Conservation (phyloP, 345 rosid species). For the Syzygium grande region DNA sequence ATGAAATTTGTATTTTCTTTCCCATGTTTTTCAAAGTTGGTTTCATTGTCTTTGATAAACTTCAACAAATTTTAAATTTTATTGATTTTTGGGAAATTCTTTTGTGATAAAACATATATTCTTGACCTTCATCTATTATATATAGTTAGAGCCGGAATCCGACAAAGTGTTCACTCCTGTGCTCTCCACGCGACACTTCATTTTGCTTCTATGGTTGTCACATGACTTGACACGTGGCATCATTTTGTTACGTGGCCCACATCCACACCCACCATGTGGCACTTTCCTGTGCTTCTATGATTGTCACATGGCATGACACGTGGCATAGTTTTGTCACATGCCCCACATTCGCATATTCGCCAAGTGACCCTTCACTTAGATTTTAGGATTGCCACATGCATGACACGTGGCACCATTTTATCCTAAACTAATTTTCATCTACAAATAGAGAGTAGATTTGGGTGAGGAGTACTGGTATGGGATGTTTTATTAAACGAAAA, state of each 20-base stretch:
- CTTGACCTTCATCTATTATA: background rate
- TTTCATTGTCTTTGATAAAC: no score
- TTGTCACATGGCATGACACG: background rate
- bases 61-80: no score
- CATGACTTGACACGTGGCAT: background rate
- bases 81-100: no score
- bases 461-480: background rate
- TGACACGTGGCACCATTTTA: rapidly evolving
- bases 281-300: background rate
- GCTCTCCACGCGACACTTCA: background rate
- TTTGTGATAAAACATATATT: background rate
- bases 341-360: rapidly evolving
- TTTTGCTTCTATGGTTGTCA: no score
- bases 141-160: no score
- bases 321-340: background rate
- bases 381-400: background rate
- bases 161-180: no score
- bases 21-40: no score
- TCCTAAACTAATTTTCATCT: background rate
- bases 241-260: rapidly evolving
- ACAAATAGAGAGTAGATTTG: background rate
- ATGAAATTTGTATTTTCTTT: no score
- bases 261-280: rapidly evolving
- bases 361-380: background rate
- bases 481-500: background rate